These are phyloP conservation scores for Neopestalotiopsis rosae DNA, from an alignment of 2,329 filamentous ascomycete species.

Conservation along the genomic window DNA sequence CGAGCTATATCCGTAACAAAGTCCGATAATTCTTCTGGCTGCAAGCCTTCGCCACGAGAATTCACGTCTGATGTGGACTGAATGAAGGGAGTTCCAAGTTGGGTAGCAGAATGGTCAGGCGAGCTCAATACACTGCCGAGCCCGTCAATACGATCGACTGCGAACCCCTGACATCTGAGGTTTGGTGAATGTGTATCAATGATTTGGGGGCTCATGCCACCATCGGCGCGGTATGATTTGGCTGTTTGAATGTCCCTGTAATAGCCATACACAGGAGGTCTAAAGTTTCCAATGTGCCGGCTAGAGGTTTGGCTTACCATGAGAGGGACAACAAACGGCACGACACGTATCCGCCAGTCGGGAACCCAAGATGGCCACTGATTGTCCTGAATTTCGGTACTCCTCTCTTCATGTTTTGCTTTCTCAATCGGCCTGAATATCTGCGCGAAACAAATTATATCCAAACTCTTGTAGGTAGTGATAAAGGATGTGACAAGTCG, in stretches of 20 bases:
- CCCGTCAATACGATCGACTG: not conserved
- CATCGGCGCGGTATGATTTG: not conserved
- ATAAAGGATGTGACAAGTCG: not conserved
- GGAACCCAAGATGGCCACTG: slow-evolving; percentile 1
- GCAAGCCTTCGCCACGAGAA: not conserved
- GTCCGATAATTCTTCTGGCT: not conserved
- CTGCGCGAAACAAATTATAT: not conserved
- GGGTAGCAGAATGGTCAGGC: not conserved
- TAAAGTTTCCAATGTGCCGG: not conserved
- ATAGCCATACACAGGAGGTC: not conserved
- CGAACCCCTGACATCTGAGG: not conserved
- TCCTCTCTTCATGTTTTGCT: not conserved
- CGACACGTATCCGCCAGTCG: not conserved
- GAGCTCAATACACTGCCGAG: not conserved
- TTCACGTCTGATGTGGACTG: not conserved
- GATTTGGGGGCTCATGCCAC: not conserved
- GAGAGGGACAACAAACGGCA: not conserved
- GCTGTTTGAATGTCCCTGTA: not conserved
- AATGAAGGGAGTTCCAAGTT: not conserved
- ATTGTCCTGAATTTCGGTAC: not conserved
- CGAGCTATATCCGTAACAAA: not conserved
- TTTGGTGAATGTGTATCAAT: not conserved
- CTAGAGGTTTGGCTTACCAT: not conserved
- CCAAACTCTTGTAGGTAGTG: not conserved
- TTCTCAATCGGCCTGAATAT: not conserved